Evolutionary conservation across 2,329 filamentous ascomycete species (phyloP).

Genomic region (Colletotrichum kahawae): DNA sequence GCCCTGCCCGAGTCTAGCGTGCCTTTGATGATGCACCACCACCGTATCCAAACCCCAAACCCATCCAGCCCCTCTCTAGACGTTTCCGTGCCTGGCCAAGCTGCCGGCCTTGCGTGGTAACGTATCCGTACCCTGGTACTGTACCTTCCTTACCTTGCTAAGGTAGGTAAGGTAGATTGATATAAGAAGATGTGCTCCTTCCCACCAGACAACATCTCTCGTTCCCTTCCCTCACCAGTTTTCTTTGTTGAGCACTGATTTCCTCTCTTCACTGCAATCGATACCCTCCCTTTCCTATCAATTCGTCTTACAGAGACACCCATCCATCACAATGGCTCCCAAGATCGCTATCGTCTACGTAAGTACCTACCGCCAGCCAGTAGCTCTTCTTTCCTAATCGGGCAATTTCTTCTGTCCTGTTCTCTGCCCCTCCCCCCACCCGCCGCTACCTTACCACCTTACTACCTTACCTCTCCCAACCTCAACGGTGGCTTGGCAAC

Average conservation of each 20-base stretch:
- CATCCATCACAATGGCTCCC: conserved; percentile 73
- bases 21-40: background rate
- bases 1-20: background rate
- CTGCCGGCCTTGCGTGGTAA: background rate
- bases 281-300: background rate
- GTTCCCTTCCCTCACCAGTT: background rate
- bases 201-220: background rate
- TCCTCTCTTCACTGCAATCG: background rate
- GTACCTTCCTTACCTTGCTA: background rate
- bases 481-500: background rate
- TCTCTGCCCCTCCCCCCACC: background rate
- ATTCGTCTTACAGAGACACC: conserved; percentile 7
- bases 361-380: conserved; percentile 42
- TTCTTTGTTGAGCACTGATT: background rate
- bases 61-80: background rate
- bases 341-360: conserved; percentile 92
- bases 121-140: background rate
- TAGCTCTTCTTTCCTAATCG: conserved; percentile 6
- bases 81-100: background rate
- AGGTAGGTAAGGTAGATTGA: background rate
- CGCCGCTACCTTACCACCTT: too few relatives aligned
- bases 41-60: background rate
- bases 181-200: conserved; percentile 4
- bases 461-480: background rate
- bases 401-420: conserved; percentile 9